Conservation (phyloP, 257 asterid genomes). For the Nicotiana obtusifolia region DNA sequence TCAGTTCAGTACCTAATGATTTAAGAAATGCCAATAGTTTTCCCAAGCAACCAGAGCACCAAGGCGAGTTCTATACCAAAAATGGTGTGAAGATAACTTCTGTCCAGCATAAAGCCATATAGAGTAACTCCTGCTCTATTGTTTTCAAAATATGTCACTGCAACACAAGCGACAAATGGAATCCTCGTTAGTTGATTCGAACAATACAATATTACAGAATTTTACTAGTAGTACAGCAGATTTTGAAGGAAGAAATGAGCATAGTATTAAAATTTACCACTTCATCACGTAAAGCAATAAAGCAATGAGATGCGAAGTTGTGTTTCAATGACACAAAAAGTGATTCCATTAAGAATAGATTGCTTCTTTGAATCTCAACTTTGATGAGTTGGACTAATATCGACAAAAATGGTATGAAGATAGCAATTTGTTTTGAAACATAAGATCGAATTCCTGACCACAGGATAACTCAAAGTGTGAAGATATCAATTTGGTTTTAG, state of each 20-base stretch:
- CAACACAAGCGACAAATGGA: background rate
- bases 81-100: slow-evolving; percentile 69
- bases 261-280: background rate
- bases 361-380: background rate
- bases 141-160: slow-evolving; percentile 84
- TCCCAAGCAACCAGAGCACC: slow-evolving; percentile 91
- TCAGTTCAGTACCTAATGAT: background rate
- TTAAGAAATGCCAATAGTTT: slow-evolving; percentile 72
- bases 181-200: background rate
- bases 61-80: slow-evolving; percentile 78
- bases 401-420: too few relatives aligned
- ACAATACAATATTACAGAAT: background rate
- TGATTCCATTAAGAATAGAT: background rate
- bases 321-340: background rate
- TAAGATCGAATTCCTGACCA: too few relatives aligned
- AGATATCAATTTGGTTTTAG: too few relatives aligned
- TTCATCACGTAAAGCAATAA: background rate
- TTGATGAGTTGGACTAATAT: background rate
- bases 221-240: background rate
- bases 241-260: background rate
- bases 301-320: background rate
- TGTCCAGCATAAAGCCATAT: slow-evolving; percentile 87
- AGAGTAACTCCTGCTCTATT: slow-evolving; percentile 86
- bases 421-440: too few relatives aligned
- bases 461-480: too few relatives aligned